A percentile compares a stretch with the other conserved stretches of the same genome.
Conservation (phyloP, 176 grass and related monocot species). For the Ensete ventricosum region DNA sequence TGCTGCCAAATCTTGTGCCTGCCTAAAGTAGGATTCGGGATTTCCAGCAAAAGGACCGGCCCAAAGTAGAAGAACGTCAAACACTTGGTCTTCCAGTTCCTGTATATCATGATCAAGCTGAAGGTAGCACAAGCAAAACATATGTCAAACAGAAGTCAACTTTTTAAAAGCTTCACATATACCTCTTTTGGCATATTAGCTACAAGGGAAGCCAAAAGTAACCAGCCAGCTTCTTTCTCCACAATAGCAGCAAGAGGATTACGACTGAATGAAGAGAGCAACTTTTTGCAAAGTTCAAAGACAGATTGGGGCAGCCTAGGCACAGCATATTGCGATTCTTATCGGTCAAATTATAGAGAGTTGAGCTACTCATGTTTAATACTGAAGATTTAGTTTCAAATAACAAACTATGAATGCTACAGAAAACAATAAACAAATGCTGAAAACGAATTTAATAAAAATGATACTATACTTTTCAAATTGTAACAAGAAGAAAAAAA, state of each 20-base stretch:
- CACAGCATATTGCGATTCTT: background rate
- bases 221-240: constrained; percentile 83
- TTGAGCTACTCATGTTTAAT: background rate
- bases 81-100: constrained; percentile 96
- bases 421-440: background rate
- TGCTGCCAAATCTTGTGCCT: constrained; percentile 71
- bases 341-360: background rate
- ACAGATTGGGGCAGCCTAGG: constrained; percentile 79
- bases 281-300: constrained; percentile 85
- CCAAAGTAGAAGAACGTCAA: constrained; percentile 98
- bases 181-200: constrained; percentile 98
- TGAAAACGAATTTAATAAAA: too few relatives aligned
- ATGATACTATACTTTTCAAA: too few relatives aligned
- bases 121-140: background rate
- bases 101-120: constrained; percentile 22
- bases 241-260: constrained; percentile 68
- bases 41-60: constrained; percentile 82
- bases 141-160: background rate
- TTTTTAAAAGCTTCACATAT: constrained; percentile 10
- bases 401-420: background rate
- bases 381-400: background rate
- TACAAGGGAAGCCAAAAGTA: constrained; percentile 90
- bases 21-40: constrained; percentile 65
- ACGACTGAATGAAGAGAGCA: constrained; percentile 70
- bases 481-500: too few relatives aligned